These are phyloP conservation scores for Trichoderma sp. DNA, from an alignment of 2,329 filamentous ascomycete genomes.

Conservation along the genomic window DNA sequence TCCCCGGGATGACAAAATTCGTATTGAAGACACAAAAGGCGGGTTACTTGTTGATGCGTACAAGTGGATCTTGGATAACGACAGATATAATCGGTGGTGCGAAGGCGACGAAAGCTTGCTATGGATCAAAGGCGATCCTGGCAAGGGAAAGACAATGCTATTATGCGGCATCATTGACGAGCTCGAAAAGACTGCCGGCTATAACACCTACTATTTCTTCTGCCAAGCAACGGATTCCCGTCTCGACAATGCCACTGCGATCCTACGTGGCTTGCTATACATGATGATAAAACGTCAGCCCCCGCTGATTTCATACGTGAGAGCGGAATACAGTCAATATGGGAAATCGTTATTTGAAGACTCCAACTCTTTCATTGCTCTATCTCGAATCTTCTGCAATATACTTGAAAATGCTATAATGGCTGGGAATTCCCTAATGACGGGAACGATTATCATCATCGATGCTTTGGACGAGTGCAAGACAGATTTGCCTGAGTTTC, in stretches of 20 bases:
- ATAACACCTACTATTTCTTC: constrained; percentile 8
- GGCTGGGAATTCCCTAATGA: too few species aligned
- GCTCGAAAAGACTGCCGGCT: not conserved
- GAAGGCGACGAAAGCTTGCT: too few species aligned
- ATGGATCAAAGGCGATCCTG: constrained; percentile 46
- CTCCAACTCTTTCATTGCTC: constrained; percentile 42
- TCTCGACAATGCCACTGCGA: constrained; percentile 45
- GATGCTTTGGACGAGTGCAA: constrained; percentile 52
- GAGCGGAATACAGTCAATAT: constrained; percentile 39
- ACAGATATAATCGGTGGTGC: too few species aligned
- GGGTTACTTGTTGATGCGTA: too few species aligned
- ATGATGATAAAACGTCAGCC: constrained; percentile 45
- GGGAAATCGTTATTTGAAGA: constrained; percentile 47
- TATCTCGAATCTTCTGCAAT: constrained; percentile 44
- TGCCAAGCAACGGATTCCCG: constrained; percentile 34
- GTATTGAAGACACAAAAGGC: too few species aligned
- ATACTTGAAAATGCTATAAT: constrained; percentile 50
- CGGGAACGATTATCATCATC: constrained; percentile 42
- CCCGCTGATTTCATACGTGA: constrained; percentile 42
- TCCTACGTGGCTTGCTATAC: constrained; percentile 42
- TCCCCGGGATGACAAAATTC: too few species aligned
- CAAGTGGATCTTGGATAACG: too few species aligned
- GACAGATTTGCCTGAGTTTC: constrained; percentile 40
- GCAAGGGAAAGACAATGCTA: constrained; percentile 52
- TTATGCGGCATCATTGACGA: constrained; percentile 43